Evolutionary conservation across 805 yeast genomes (phyloP).

Genomic region (Cyberlindnera euphorbiiphila): DNA sequence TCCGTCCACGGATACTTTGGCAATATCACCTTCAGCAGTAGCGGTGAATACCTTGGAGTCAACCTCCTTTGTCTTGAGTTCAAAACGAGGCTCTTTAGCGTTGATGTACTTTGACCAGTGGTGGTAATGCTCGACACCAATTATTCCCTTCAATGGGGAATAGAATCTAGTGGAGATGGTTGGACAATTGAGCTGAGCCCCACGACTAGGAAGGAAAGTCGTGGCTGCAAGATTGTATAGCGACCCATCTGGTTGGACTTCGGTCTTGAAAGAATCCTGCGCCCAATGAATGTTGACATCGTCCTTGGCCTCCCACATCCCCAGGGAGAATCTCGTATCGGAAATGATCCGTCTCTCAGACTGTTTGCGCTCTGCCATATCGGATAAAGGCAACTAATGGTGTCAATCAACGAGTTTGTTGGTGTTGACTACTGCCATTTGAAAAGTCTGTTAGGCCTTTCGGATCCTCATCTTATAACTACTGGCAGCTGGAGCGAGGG

Average conservation of each 20-base stretch:
- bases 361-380: constrained; percentile 14
- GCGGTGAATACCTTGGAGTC: constrained; percentile 8
- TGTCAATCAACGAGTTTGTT: too few species aligned
- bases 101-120: constrained; percentile 20
- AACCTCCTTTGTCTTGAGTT: constrained; percentile 8
- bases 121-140: constrained; percentile 24
- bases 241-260: constrained; percentile 13
- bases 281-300: constrained; percentile 23
- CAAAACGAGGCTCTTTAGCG: constrained; percentile 19
- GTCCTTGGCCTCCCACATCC: constrained; percentile 24
- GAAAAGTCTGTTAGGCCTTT: too few species aligned
- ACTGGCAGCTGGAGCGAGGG: too few species aligned
- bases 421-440: too few species aligned
- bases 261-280: constrained; percentile 19
- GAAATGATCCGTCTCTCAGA: constrained; percentile 14
- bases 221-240: constrained; percentile 18
- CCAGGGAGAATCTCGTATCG: constrained; percentile 21
- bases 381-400: too few species aligned
- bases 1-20: constrained; percentile 12
- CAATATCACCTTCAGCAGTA: constrained; percentile 5
- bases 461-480: too few species aligned
- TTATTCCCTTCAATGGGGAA: constrained; percentile 19
- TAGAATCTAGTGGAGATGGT: constrained; percentile 20
- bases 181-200: constrained; percentile 21
- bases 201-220: constrained; percentile 10